These are phyloP conservation scores for Moesziomyces globuligerus DNA, from an alignment of 1,284 basidiomycete species.

Conservation along the genomic window DNA sequence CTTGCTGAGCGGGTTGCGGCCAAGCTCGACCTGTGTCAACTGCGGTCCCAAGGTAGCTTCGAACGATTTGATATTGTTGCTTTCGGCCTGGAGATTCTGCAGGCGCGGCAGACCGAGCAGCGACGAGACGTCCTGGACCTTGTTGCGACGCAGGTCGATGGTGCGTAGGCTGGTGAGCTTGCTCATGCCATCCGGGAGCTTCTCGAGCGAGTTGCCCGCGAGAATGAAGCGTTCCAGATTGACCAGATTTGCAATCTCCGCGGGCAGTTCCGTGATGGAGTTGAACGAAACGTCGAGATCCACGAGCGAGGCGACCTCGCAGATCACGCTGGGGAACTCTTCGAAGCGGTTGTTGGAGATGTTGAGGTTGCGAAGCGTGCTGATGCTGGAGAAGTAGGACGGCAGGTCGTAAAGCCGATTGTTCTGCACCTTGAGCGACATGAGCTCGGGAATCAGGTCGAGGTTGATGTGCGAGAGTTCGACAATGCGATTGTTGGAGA, in stretches of 20 bases:
- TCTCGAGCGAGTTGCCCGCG: slow-evolving; percentile 59
- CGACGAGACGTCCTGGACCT: slow-evolving; percentile 56
- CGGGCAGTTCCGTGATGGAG: slow-evolving; percentile 82
- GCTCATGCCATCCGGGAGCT: slow-evolving; percentile 56
- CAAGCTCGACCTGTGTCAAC: slow-evolving; percentile 54
- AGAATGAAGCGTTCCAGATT: slow-evolving; percentile 61
- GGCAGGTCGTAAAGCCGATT: slow-evolving; percentile 91
- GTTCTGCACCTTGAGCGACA: slow-evolving; percentile 84
- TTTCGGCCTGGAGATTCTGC: slow-evolving; percentile 55
- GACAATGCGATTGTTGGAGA: slow-evolving; percentile 91
- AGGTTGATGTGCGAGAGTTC: slow-evolving; percentile 88
- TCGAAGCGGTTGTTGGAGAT: slow-evolving; percentile 97
- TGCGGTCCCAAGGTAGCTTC: slow-evolving; percentile 50
- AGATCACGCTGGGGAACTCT: slow-evolving; percentile 80
- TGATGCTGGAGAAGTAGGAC: slow-evolving; percentile 81
- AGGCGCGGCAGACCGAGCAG: slow-evolving; percentile 57
- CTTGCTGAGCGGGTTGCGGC: slow-evolving; percentile 63
- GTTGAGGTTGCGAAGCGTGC: slow-evolving; percentile 81
- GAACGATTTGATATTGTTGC: slow-evolving; percentile 63
- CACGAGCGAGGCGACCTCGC: slow-evolving; percentile 77
- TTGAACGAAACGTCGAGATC: slow-evolving; percentile 98
- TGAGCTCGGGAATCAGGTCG: slow-evolving; percentile 79
- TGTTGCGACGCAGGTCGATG: slow-evolving; percentile 62
- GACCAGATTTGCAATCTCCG: slow-evolving; percentile 78
- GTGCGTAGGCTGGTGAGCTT: slow-evolving; percentile 53